Conservation (phyloP, 306 rosid species). For the Dalbergia oliveri region DNA sequence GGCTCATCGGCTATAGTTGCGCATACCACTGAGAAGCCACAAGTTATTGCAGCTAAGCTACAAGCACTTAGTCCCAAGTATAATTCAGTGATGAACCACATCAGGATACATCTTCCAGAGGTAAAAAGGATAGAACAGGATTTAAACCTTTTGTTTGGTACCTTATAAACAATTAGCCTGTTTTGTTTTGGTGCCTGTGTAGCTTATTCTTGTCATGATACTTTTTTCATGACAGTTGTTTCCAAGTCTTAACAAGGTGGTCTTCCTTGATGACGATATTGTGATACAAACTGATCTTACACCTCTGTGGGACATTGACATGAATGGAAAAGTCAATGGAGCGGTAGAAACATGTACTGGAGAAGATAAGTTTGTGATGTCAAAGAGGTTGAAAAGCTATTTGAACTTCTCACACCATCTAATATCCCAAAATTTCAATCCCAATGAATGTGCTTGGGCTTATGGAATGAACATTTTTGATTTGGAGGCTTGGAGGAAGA, state of each 20-base stretch:
- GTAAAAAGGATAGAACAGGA: constrained; percentile 50
- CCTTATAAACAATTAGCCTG: constrained; percentile 14
- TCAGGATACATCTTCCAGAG: constrained; percentile 96
- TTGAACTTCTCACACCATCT: constrained; percentile 97
- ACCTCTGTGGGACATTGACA: constrained; percentile 94
- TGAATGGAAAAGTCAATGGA: constrained; percentile 96
- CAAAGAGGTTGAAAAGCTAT: constrained; percentile 88
- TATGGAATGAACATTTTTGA: constrained; percentile 99
- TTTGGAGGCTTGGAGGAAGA: constrained; percentile 94
- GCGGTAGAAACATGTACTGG: constrained; percentile 96
- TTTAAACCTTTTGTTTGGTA: constrained; percentile 5
- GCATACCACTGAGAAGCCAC: constrained; percentile 81
- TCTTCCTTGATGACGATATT: constrained; percentile 93
- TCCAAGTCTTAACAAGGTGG: constrained; percentile 93
- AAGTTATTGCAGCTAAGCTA: constrained; percentile 85
- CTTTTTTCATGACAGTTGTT: constrained; percentile 69
- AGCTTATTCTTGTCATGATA: constrained; percentile 37
- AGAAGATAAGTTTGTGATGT: constrained; percentile 96
- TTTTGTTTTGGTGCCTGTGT: constrained; percentile 9
- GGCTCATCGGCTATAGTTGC: constrained; percentile 94
- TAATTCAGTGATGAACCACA: constrained; percentile 97
- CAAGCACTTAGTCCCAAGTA: constrained; percentile 99
- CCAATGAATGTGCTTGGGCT: constrained; percentile 97
- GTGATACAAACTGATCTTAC: constrained; percentile 98
- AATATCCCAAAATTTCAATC: constrained; percentile 67